A percentile compares a stretch with the other conserved stretches of the same genome.
phyloP scores from a whole-genome alignment of 257 asterid genomes.

The Solanum chiquidenum region DNA sequence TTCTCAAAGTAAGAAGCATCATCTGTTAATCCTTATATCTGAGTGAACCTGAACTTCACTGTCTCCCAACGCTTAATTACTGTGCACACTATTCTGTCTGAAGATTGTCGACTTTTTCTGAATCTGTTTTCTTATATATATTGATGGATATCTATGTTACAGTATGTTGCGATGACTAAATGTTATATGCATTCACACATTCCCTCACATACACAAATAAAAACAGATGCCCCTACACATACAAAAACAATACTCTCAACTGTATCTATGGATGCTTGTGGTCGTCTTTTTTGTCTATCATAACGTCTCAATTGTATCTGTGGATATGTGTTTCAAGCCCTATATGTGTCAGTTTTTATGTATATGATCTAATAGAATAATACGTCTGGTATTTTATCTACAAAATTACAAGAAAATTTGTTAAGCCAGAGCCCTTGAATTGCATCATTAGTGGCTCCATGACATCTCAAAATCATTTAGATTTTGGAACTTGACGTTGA shows the following conservation, averaged over 20 bases:
- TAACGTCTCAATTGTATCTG: not conserved
- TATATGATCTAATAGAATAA: not conserved
- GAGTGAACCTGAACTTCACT: not conserved
- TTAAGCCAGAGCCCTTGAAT: not conserved
- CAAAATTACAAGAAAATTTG: not conserved
- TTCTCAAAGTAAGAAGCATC: not conserved
- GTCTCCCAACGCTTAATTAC: not conserved
- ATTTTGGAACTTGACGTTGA: not conserved
- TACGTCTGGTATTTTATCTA: not conserved
- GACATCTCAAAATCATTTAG: not conserved
- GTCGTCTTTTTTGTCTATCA: not conserved
- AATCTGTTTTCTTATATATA: not conserved
- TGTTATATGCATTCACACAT: not conserved
- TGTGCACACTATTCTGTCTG: not conserved
- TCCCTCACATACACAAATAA: not conserved
- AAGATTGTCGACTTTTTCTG: not conserved
- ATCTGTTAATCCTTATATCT: not conserved
- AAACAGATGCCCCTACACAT: not conserved
- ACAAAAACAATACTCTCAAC: not conserved
- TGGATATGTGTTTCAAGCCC: not conserved
- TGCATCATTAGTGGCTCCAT: not conserved
- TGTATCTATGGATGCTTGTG: not conserved
- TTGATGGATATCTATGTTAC: not conserved
- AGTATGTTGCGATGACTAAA: not conserved
- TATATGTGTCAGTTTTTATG: not conserved